These are phyloP conservation scores for Ophiobolus disseminans DNA, from an alignment of 2,329 filamentous ascomycete species.

Conservation along the genomic window DNA sequence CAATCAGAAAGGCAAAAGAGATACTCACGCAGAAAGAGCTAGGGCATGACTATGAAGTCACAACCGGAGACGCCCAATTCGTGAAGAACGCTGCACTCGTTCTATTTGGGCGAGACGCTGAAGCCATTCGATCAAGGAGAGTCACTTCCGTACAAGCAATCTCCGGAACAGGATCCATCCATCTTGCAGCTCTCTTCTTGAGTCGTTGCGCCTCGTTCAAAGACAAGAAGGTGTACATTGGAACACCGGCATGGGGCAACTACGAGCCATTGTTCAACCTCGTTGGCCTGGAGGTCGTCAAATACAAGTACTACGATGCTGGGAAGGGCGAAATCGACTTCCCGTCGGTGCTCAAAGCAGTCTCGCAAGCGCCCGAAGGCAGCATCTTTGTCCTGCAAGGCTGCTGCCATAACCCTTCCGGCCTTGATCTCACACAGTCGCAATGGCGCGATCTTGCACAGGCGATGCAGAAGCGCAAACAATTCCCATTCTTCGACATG, in stretches of 20 bases:
- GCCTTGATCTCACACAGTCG: constrained; percentile 37
- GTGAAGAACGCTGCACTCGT: constrained; percentile 37
- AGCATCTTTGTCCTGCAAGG: constrained; percentile 49
- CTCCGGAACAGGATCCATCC: constrained; percentile 49
- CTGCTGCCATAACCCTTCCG: constrained; percentile 51
- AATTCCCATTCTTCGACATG: constrained; percentile 47
- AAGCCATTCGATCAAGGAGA: constrained; percentile 14
- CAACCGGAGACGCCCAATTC: constrained; percentile 43
- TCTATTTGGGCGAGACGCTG: constrained; percentile 37
- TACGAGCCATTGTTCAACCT: constrained; percentile 42
- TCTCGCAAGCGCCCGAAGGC: constrained; percentile 29
- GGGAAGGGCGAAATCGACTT: constrained; percentile 35
- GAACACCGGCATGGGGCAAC: constrained; percentile 47
- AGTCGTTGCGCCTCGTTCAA: constrained; percentile 26
- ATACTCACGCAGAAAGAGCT: constrained; percentile 17
- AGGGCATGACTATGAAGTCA: constrained; percentile 41
- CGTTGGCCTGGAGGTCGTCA: constrained; percentile 35
- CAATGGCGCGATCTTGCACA: constrained; percentile 43
- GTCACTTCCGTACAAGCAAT: constrained; percentile 50
- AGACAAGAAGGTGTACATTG: constrained; percentile 38
- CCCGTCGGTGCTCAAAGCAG: constrained; percentile 25
- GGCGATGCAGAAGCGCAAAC: constrained; percentile 24
- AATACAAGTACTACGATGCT: constrained; percentile 43
- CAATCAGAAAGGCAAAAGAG: constrained; percentile 24
- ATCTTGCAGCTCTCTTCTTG: constrained; percentile 46